A percentile compares a stretch with the other conserved stretches of the same genome.
Evolutionary conservation across 2,329 filamentous ascomycete species (phyloP).

Genomic region (Cladosporium halotolerans): DNA sequence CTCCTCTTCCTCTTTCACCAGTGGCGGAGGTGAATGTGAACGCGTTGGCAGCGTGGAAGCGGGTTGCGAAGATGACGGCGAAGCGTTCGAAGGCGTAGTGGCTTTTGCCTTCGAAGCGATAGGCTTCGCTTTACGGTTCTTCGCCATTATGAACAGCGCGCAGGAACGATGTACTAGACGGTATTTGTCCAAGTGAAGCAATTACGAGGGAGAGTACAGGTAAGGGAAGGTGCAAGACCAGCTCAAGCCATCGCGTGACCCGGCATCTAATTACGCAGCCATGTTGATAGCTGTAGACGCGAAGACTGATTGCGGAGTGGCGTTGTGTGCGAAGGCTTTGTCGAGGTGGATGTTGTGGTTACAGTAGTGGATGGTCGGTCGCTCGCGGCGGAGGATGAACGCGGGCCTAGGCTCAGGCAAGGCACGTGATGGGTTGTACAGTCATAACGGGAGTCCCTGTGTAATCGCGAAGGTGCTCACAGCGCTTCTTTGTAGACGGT

Average conservation of each 20-base stretch:
- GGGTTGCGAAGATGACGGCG: not conserved
- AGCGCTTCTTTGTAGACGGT: constrained; percentile 29
- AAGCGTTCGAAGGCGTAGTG: constrained; percentile 1
- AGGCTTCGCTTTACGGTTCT: constrained; percentile 7
- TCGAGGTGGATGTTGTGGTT: not conserved
- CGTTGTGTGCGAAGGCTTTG: too few relatives aligned
- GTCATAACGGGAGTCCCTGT: constrained; percentile 30
- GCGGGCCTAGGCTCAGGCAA: constrained; percentile 3
- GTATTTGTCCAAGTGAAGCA: not conserved
- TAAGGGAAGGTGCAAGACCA: constrained; percentile 6
- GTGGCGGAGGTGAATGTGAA: constrained; percentile 19
- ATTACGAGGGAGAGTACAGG: not conserved
- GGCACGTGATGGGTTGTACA: constrained; percentile 14
- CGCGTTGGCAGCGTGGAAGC: constrained; percentile 13
- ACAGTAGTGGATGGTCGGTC: not conserved
- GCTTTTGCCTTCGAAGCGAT: constrained; percentile 13
- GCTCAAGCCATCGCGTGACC: constrained; percentile 30
- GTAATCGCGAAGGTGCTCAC: constrained; percentile 15
- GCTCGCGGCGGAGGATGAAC: not conserved
- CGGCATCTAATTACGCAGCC: constrained; percentile 33
- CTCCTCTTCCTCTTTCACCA: not conserved
- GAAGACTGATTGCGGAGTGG: too few relatives aligned
- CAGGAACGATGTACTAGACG: not conserved
- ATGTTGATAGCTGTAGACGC: constrained; percentile 27
- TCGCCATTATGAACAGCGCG: constrained; percentile 3